These are phyloP conservation scores for Martiniozyma asiatica DNA, from an alignment of 1,139 yeast species.

Conservation along the genomic window DNA sequence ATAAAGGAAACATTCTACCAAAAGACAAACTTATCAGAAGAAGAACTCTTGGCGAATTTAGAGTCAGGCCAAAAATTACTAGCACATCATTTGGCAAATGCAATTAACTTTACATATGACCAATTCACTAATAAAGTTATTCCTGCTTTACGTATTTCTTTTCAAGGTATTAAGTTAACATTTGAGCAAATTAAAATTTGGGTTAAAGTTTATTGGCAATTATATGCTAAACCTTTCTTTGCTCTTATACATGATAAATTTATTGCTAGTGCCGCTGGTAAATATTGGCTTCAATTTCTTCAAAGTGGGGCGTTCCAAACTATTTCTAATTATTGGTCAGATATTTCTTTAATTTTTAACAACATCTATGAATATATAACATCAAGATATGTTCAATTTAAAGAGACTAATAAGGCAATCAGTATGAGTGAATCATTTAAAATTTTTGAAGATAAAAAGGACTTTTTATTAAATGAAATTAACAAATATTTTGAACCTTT, in stretches of 20 bases:
- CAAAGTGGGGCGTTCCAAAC: slow-evolving; percentile 8
- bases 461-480: slow-evolving; percentile 20
- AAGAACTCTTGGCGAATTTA: slow-evolving; percentile 3
- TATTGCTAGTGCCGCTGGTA: slow-evolving; percentile 8
- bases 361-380: slow-evolving; percentile 4
- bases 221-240: slow-evolving; percentile 10
- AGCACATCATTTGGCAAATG: slow-evolving; percentile 4
- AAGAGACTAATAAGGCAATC: slow-evolving; percentile 13
- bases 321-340: slow-evolving; percentile 4
- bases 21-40: slow-evolving; percentile 8
- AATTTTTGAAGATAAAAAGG: slow-evolving; percentile 18
- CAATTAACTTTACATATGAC: slow-evolving; percentile 6
- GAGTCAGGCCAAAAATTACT: slow-evolving; percentile 5
- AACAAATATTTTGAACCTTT: slow-evolving; percentile 16
- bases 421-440: slow-evolving; percentile 17
- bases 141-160: slow-evolving; percentile 1
- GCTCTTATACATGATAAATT: slow-evolving; percentile 1
- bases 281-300: slow-evolving; percentile 4
- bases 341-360: slow-evolving; percentile 2
- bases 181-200: slow-evolving; percentile 1
- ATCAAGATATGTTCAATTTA: slow-evolving; percentile 8
- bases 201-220: slow-evolving; percentile 8
- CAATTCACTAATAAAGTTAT: slow-evolving; percentile 2
- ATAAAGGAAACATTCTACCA: too few relatives aligned
- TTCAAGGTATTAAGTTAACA: not conserved